These are phyloP conservation scores for Phalaenopsis equestris DNA, from an alignment of 106 monocot genomes.

Conservation along the genomic window DNA sequence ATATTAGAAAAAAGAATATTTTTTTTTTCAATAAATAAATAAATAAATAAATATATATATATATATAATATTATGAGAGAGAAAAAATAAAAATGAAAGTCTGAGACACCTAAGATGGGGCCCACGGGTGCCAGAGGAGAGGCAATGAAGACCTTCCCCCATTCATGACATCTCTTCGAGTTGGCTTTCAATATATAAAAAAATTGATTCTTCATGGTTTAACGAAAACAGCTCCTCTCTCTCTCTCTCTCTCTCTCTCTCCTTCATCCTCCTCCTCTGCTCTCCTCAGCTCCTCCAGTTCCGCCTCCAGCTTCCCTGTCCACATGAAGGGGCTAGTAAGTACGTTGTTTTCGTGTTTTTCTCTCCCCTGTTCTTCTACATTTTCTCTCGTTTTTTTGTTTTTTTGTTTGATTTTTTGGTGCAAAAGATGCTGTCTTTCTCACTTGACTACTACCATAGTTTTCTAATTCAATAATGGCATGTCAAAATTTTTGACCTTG, in stretches of 20 bases:
- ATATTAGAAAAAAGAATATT: too few species aligned
- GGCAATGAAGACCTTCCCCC: too few species aligned
- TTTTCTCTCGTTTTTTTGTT: not conserved
- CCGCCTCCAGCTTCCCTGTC: not conserved
- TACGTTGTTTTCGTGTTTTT: constrained; percentile 16
- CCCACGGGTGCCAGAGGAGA: too few species aligned
- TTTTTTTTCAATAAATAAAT: too few species aligned
- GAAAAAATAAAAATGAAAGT: too few species aligned
- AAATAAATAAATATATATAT: too few species aligned
- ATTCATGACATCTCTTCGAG: too few species aligned
- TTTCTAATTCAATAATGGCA: not conserved
- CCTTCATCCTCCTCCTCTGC: not conserved
- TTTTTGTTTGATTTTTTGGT: not conserved
- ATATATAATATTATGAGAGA: too few species aligned
- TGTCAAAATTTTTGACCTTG: not conserved
- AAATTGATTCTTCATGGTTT: not conserved
- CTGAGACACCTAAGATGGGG: too few species aligned
- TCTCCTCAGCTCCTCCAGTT: not conserved
- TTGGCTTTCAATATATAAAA: not conserved
- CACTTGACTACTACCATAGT: not conserved
- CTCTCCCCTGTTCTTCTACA: not conserved
- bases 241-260: constrained; percentile 8
- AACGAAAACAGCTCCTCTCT: not conserved
- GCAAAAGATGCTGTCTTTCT: not conserved
- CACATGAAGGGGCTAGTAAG: constrained; percentile 29